Conservation (phyloP, 225 moss, liverwort and hornwort species). For the Physcomitrium patens region DNA sequence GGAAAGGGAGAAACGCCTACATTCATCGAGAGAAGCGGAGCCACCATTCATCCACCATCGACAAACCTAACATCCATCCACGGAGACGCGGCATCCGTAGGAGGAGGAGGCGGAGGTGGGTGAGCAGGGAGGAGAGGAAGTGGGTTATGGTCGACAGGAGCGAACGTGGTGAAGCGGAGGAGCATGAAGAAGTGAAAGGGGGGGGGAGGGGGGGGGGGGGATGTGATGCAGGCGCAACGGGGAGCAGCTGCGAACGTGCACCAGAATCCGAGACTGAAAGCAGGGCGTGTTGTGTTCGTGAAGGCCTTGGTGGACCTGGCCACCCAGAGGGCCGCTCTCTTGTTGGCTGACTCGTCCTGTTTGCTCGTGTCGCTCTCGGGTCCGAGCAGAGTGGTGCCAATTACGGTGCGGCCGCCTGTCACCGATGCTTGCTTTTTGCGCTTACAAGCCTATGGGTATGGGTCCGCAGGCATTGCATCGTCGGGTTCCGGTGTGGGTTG, state of each 20-base stretch:
- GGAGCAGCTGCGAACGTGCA: slow-evolving; percentile 32
- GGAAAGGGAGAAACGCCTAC: too few species aligned
- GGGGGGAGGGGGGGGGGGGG: too few species aligned
- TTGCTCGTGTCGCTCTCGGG: slow-evolving; percentile 36
- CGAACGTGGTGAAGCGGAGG: neutral
- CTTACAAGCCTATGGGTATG: slow-evolving; percentile 47
- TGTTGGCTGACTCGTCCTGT: slow-evolving; percentile 44
- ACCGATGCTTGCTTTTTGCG: slow-evolving; percentile 59
- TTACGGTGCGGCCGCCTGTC: slow-evolving; percentile 44
- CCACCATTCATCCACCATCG: too few species aligned
- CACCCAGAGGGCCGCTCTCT: slow-evolving; percentile 44
- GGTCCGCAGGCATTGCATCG: slow-evolving; percentile 34
- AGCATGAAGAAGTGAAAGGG: slow-evolving; percentile 35
- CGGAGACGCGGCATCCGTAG: too few species aligned
- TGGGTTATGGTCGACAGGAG: neutral
- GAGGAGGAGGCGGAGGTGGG: too few species aligned
- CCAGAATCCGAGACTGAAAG: neutral
- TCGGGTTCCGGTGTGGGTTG: neutral
- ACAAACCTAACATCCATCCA: too few species aligned
- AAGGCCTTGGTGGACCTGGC: slow-evolving; percentile 45
- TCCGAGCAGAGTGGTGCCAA: slow-evolving; percentile 25
- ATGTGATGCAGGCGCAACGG: slow-evolving; percentile 61
- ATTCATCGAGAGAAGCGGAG: too few species aligned
- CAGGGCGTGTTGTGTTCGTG: slow-evolving; percentile 23
- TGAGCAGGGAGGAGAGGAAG: neutral